phyloP scores from a whole-genome alignment of 805 yeast species.

The Danielozyma ontarioensis region DNA sequence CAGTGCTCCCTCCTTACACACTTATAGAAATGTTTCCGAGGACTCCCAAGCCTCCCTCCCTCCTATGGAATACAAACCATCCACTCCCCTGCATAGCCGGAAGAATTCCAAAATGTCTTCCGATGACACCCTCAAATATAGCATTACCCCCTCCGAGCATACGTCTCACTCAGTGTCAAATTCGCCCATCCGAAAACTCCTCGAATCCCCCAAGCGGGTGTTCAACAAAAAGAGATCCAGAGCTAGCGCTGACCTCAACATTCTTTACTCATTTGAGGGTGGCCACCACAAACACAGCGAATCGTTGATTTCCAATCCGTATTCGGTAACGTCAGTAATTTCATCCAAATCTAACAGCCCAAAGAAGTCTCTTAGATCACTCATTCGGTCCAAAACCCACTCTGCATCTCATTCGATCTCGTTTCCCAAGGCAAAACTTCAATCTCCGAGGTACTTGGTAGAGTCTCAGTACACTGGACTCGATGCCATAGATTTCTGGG shows the following conservation, averaged over 20 bases:
- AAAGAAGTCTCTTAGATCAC: slow-evolving; percentile 19
- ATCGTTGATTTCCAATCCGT: slow-evolving; percentile 21
- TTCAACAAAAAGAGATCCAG: slow-evolving; percentile 11
- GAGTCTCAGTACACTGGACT: background rate
- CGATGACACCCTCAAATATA: slow-evolving; percentile 6
- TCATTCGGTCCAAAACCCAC: slow-evolving; percentile 7
- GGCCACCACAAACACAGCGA: slow-evolving; percentile 20
- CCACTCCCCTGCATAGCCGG: slow-evolving; percentile 1
- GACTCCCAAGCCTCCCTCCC: background rate
- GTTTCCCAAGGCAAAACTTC: no score
- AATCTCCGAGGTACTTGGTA: background rate
- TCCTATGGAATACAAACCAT: background rate
- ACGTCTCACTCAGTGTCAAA: slow-evolving; percentile 5
- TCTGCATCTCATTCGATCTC: slow-evolving; percentile 5
- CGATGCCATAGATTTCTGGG: slow-evolving; percentile 18
- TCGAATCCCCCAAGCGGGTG: slow-evolving; percentile 25
- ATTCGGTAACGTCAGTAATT: slow-evolving; percentile 20
- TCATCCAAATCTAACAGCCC: slow-evolving; percentile 31
- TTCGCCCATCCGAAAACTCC: slow-evolving; percentile 31
- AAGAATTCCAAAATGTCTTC: slow-evolving; percentile 1
- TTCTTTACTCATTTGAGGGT: slow-evolving; percentile 3
- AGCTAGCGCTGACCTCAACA: slow-evolving; percentile 4
- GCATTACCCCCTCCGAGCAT: slow-evolving; percentile 9
- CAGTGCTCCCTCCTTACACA: slow-evolving; percentile 39
- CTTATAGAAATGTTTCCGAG: slow-evolving; percentile 22